phyloP scores from a whole-genome alignment of 257 asterid species.

The Voacanga thouarsii region DNA sequence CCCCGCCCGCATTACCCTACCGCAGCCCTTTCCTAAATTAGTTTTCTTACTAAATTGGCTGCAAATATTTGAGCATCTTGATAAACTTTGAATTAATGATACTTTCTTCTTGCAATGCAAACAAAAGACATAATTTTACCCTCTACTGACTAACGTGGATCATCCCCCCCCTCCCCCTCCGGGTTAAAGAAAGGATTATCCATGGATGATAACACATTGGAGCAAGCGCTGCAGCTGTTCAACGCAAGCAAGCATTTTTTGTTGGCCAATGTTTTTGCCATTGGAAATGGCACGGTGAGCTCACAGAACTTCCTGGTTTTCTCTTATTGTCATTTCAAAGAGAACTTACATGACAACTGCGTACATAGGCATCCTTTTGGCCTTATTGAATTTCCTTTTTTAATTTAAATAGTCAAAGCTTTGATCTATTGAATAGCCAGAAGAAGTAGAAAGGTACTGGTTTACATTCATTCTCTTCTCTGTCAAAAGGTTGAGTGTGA shows the following conservation, averaged over 20 bases:
- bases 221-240: slow-evolving; percentile 57
- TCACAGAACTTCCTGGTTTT: background rate
- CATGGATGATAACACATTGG: slow-evolving; percentile 41
- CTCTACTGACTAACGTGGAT: background rate
- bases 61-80: too few relatives aligned
- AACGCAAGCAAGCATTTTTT: slow-evolving; percentile 62
- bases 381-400: slow-evolving; percentile 8
- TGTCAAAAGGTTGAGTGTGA: slow-evolving; percentile 51
- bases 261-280: slow-evolving; percentile 45
- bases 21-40: too few relatives aligned
- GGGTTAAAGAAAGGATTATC: slow-evolving; percentile 47
- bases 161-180: background rate
- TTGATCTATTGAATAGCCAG: slow-evolving; percentile 46
- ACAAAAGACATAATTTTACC: too few relatives aligned
- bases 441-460: slow-evolving; percentile 88
- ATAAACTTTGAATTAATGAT: too few relatives aligned
- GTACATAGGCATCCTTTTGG: background rate
- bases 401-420: slow-evolving; percentile 13
- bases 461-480: slow-evolving; percentile 73
- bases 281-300: slow-evolving; percentile 71
- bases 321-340: background rate
- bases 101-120: too few relatives aligned
- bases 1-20: too few relatives aligned
- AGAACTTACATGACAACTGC: slow-evolving; percentile 4
- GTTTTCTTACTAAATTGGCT: too few relatives aligned